These are phyloP conservation scores for Ceratocystis lukuohia DNA, from an alignment of 2,329 filamentous ascomycete species.

Conservation along the genomic window DNA sequence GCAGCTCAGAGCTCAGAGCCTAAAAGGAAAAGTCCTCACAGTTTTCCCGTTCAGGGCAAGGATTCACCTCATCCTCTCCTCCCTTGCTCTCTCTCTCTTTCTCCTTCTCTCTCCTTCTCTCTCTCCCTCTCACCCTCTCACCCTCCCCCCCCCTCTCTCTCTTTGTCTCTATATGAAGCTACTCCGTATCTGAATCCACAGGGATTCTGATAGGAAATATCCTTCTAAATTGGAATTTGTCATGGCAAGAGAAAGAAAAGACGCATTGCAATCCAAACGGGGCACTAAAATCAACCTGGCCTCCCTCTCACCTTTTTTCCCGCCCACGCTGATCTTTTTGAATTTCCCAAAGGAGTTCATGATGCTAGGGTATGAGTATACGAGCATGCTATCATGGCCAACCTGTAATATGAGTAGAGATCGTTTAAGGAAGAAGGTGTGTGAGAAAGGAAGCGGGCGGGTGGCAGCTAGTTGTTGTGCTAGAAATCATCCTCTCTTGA, in stretches of 20 bases:
- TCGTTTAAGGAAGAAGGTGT: neutral
- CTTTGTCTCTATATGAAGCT: no score
- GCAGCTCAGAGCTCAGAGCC: neutral
- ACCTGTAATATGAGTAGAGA: neutral
- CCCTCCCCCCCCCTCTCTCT: no score
- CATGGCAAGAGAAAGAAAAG: slow-evolving; percentile 2
- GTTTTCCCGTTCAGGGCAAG: neutral
- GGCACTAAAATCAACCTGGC: neutral
- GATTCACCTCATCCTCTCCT: neutral
- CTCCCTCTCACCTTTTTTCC: neutral
- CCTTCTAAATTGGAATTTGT: slow-evolving; percentile 5
- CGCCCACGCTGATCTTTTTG: neutral
- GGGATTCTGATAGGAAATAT: slow-evolving; percentile 3
- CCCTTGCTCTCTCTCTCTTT: neutral
- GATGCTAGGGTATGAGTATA: neutral
- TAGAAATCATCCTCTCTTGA: neutral
- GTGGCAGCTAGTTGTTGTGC: neutral
- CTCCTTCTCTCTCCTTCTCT: no score
- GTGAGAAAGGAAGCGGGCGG: neutral
- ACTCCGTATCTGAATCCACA: neutral
- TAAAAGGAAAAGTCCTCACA: slow-evolving; percentile 4
- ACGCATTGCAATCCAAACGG: slow-evolving; percentile 7
- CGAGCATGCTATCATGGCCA: neutral
- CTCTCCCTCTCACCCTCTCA: no score
- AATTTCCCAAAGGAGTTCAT: neutral